phyloP scores from a whole-genome alignment of 768 basidiomycete species.

The Holtermanniella nyarrowii region DNA sequence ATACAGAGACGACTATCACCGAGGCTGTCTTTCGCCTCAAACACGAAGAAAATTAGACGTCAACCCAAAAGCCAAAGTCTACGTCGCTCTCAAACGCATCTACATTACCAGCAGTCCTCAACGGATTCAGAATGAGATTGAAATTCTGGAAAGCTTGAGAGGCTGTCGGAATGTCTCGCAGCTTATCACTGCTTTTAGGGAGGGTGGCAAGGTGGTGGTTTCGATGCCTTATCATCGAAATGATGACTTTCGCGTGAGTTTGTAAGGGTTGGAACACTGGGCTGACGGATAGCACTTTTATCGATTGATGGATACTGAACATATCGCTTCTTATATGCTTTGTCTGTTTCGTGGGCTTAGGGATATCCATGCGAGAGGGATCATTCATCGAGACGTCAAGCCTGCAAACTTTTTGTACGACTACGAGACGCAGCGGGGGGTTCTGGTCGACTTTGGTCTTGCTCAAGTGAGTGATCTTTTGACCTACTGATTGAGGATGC shows the following conservation, averaged over 20 bases:
- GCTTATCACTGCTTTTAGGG: conserved; percentile 84
- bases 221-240: conserved; percentile 89
- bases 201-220: conserved; percentile 82
- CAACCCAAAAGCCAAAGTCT: conserved; percentile 39
- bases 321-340: conserved; percentile 75
- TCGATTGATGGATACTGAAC: conserved; percentile 57
- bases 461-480: conserved; percentile 59
- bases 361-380: conserved; percentile 71
- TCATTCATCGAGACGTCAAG: conserved; percentile 95
- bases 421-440: conserved; percentile 67
- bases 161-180: conserved; percentile 82
- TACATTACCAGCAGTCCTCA: conserved; percentile 92
- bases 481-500: not conserved
- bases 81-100: conserved; percentile 91
- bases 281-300: conserved; percentile 54
- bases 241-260: conserved; percentile 80
- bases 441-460: conserved; percentile 87
- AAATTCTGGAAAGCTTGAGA: conserved; percentile 70
- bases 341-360: conserved; percentile 82
- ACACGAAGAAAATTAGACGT: not conserved
- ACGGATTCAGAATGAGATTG: conserved; percentile 82
- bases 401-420: conserved; percentile 96
- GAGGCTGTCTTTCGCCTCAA: conserved; percentile 2
- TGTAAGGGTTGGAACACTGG: not conserved
- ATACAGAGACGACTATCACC: conserved; percentile 51